Conservation (phyloP, 2,329 filamentous ascomycete genomes). For the Ophioceras dolichostomum region DNA sequence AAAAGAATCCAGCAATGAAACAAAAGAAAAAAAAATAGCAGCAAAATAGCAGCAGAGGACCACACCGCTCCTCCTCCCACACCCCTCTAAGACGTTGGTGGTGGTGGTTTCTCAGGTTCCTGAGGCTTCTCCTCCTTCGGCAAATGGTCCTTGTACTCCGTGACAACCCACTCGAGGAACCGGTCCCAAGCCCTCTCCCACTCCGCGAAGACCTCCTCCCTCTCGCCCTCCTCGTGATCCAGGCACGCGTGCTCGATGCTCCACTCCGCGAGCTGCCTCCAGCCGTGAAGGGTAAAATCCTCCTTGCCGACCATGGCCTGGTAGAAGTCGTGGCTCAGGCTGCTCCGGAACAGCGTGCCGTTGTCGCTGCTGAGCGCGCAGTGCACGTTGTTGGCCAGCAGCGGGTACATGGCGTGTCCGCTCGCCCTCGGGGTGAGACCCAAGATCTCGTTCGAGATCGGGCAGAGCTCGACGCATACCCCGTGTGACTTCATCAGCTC, state of each 20-base stretch:
- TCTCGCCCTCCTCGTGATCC: slow-evolving; percentile 29
- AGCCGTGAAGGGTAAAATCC: slow-evolving; percentile 55
- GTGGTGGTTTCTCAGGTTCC: neutral
- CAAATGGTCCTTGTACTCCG: slow-evolving; percentile 18
- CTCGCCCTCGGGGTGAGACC: slow-evolving; percentile 53
- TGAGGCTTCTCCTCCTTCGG: neutral
- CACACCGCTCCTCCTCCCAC: too few relatives aligned
- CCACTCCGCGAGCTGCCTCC: slow-evolving; percentile 56
- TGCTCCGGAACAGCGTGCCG: slow-evolving; percentile 59
- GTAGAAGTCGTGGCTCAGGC: slow-evolving; percentile 65
- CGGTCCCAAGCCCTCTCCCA: slow-evolving; percentile 45
- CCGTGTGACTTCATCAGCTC: slow-evolving; percentile 48
- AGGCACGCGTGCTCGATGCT: slow-evolving; percentile 50
- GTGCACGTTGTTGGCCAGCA: slow-evolving; percentile 60
- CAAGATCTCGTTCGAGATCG: slow-evolving; percentile 65
- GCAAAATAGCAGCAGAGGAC: slow-evolving; percentile 3
- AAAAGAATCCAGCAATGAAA: neutral
- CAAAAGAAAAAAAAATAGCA: neutral
- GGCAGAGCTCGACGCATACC: slow-evolving; percentile 64
- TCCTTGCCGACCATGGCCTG: slow-evolving; percentile 59
- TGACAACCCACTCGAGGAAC: slow-evolving; percentile 42
- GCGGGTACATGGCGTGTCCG: slow-evolving; percentile 54
- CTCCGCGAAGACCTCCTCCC: slow-evolving; percentile 27
- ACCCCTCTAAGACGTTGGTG: neutral
- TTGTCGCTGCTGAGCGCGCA: slow-evolving; percentile 69